Evolutionary conservation across 202 grass and related monocot species (phyloP).

Genomic region (Miscanthus sacchariflorus): DNA sequence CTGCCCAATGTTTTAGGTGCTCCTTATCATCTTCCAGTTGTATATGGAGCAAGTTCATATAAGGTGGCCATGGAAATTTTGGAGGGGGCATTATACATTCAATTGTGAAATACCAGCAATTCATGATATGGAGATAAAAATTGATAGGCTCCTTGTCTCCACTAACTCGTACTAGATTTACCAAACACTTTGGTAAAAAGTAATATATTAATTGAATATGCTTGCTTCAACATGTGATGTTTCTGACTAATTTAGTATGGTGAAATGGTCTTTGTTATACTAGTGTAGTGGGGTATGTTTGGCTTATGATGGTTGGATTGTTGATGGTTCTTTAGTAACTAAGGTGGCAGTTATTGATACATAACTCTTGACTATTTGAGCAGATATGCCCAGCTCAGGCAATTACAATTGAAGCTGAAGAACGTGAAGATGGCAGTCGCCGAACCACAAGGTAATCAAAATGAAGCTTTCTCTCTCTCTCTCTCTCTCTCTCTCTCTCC

Average conservation of each 20-base stretch:
- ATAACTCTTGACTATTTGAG: conserved; percentile 23
- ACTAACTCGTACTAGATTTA: conserved; percentile 7
- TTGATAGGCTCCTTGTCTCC: background rate
- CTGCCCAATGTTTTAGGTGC: background rate
- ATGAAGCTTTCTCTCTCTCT: background rate
- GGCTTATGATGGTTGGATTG: background rate
- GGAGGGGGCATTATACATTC: background rate
- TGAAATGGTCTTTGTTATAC: background rate
- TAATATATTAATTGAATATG: background rate
- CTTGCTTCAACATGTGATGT: background rate
- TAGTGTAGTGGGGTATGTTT: conserved; percentile 13
- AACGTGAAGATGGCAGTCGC: conserved; percentile 98
- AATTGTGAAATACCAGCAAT: background rate
- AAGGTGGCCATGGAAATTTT: background rate
- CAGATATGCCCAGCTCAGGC: conserved; percentile 99
- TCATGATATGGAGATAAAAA: background rate
- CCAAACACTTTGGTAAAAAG: background rate
- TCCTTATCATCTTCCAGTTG: background rate
- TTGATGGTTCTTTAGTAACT: conserved; percentile 7
- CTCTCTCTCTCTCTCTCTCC: background rate
- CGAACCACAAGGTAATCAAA: conserved; percentile 86
- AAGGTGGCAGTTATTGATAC: conserved; percentile 21
- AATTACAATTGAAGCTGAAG: conserved; percentile 99
- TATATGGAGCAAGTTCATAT: conserved; percentile 13
- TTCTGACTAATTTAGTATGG: background rate